A percentile compares a stretch with the other conserved stretches of the same genome.
These are phyloP conservation scores for Tolypocladium tropicale DNA, from an alignment of 2,329 filamentous ascomycete genomes.

Conservation along the genomic window DNA sequence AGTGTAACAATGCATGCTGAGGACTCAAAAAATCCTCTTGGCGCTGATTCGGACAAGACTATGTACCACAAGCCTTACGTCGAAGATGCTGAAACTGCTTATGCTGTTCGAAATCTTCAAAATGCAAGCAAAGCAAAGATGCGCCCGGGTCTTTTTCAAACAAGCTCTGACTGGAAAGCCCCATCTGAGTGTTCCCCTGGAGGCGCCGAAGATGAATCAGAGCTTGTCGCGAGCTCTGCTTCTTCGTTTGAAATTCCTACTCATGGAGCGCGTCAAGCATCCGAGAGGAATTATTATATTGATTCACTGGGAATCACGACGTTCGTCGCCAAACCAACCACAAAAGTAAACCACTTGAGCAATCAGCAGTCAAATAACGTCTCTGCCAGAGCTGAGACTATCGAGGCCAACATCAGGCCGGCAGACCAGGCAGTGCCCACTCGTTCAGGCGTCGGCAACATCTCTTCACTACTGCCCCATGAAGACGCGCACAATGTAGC, in stretches of 20 bases:
- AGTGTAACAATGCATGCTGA: slow-evolving; percentile 4
- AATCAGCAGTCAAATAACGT: slow-evolving; percentile 6
- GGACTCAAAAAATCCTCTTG: background rate
- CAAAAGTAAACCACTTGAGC: slow-evolving; percentile 9
- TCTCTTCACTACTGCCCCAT: background rate
- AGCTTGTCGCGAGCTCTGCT: background rate
- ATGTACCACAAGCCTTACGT: slow-evolving; percentile 9
- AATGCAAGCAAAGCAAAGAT: background rate
- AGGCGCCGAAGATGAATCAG: background rate
- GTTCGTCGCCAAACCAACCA: slow-evolving; percentile 13
- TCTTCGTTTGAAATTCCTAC: background rate
- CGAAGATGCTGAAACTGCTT: slow-evolving; percentile 3
- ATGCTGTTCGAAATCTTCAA: background rate
- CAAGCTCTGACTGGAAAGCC: background rate
- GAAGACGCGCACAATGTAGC: too few relatives aligned
- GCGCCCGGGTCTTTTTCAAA: background rate
- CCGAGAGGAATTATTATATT: slow-evolving; percentile 3
- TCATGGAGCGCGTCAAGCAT: background rate
- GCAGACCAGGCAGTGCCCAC: background rate
- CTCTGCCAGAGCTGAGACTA: background rate
- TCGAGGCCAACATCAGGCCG: slow-evolving; percentile 2
- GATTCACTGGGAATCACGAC: slow-evolving; percentile 13
- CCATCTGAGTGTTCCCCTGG: background rate
- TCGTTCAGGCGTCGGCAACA: background rate
- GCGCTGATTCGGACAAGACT: background rate